Conservation (phyloP, 176 grass and related monocot species). For the Olyra latifolia region DNA sequence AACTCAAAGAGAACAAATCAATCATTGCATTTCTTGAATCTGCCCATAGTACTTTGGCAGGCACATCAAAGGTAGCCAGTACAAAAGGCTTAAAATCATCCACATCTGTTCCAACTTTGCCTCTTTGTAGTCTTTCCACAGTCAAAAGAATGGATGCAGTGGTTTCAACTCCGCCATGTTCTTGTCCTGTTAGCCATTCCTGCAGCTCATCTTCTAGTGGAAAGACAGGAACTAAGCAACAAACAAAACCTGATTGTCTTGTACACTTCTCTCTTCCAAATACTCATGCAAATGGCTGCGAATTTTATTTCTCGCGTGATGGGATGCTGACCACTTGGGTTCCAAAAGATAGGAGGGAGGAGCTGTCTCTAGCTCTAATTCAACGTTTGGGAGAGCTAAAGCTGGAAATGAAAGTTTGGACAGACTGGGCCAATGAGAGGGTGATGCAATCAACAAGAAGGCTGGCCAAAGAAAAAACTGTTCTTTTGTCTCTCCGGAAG, state of each 20-base stretch:
- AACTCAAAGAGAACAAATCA: slow-evolving; percentile 30
- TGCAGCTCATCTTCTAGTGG: slow-evolving; percentile 24
- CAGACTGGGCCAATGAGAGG: slow-evolving; percentile 42
- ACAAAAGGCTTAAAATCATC: slow-evolving; percentile 21
- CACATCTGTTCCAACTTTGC: not conserved
- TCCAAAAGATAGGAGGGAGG: slow-evolving; percentile 39
- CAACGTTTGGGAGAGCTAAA: slow-evolving; percentile 36
- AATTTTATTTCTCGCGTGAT: slow-evolving; percentile 39
- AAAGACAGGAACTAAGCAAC: not conserved
- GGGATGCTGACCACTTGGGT: slow-evolving; percentile 34
- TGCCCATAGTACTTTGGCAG: slow-evolving; percentile 13
- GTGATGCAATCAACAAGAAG: slow-evolving; percentile 41
- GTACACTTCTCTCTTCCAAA: slow-evolving; percentile 31
- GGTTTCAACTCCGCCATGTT: slow-evolving; percentile 17
- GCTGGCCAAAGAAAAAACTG: slow-evolving; percentile 22
- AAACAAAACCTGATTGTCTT: not conserved
- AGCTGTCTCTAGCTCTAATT: slow-evolving; percentile 32
- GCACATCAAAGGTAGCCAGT: slow-evolving; percentile 16
- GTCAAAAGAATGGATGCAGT: slow-evolving; percentile 15
- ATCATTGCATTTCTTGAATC: slow-evolving; percentile 32
- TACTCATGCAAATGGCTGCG: slow-evolving; percentile 28
- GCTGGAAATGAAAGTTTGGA: slow-evolving; percentile 36
- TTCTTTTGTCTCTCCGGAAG: slow-evolving; percentile 26
- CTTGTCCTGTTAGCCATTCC: slow-evolving; percentile 25
- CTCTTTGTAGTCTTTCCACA: not conserved